Evolutionary conservation across 805 yeast genomes (phyloP).

Genomic region (Candida xiaguanensis): DNA sequence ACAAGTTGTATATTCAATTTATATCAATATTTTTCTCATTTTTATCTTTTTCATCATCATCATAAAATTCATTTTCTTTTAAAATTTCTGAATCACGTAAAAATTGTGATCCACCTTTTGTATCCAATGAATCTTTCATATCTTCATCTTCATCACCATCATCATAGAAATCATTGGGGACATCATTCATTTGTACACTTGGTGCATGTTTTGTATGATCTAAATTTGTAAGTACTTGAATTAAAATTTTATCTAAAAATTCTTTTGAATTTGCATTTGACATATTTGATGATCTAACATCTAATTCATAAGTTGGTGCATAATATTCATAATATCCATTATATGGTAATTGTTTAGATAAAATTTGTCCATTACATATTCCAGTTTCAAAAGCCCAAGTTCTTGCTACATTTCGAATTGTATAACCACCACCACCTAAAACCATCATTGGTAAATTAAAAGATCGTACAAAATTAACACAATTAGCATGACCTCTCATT

Average conservation of each 20-base stretch:
- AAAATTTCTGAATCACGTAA: constrained; percentile 74
- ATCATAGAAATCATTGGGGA: constrained; percentile 83
- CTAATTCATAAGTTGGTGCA: constrained; percentile 94
- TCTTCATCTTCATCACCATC: constrained; percentile 82
- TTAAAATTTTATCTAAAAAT: constrained; percentile 77
- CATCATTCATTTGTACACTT: constrained; percentile 88
- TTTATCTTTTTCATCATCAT: constrained; percentile 50
- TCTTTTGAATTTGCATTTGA: constrained; percentile 93
- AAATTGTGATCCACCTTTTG: constrained; percentile 84
- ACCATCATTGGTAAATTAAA: constrained; percentile 90
- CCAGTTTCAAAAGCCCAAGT: constrained; percentile 96
- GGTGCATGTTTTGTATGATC: constrained; percentile 93
- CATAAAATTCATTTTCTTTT: constrained; percentile 75
- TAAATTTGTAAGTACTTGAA: constrained; percentile 71
- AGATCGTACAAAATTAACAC: constrained; percentile 81
- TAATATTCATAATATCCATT: constrained; percentile 96
- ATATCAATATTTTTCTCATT: constrained; percentile 23
- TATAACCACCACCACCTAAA: constrained; percentile 98
- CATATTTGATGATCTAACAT: constrained; percentile 95
- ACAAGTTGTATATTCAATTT: too few species aligned
- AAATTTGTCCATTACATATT: constrained; percentile 69
- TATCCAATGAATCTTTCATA: constrained; percentile 70
- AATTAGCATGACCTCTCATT: constrained; percentile 93
- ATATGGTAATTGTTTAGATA: constrained; percentile 79
- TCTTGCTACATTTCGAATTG: constrained; percentile 94